Conservation (phyloP, 163 green algal species). For the Prototheca cutis region DNA sequence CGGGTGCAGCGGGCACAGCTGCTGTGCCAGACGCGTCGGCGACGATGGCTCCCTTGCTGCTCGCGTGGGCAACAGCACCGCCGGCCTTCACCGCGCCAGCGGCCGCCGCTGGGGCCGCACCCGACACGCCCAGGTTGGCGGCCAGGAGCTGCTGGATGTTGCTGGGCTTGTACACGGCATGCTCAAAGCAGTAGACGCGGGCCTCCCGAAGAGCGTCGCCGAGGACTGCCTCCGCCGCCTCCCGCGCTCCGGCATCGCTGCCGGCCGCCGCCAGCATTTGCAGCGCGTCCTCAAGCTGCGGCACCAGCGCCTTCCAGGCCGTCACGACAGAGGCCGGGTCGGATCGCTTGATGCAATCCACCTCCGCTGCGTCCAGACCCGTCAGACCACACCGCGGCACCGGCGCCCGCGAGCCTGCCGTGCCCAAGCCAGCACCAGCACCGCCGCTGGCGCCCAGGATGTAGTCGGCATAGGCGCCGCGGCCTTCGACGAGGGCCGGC, state of each 20-base stretch:
- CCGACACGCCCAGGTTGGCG: conserved; percentile 10
- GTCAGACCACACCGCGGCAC: neutral
- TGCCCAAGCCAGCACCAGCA: neutral
- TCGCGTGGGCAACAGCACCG: too few relatives aligned
- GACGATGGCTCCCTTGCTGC: too few relatives aligned
- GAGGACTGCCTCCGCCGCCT: neutral
- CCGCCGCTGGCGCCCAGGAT: too few relatives aligned
- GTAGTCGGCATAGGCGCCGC: too few relatives aligned
- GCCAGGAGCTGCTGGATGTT: conserved; percentile 22
- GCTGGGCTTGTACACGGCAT: conserved; percentile 9
- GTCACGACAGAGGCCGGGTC: neutral
- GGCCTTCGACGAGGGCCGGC: too few relatives aligned
- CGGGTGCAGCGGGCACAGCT: too few relatives aligned
- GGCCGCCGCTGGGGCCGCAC: too few relatives aligned
- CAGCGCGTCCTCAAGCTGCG: conserved; percentile 5
- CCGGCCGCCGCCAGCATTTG: neutral
- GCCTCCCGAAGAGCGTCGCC: neutral
- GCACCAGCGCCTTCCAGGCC: neutral
- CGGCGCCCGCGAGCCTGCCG: neutral
- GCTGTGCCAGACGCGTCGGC: too few relatives aligned
- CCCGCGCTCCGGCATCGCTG: neutral
- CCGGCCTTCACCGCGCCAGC: too few relatives aligned
- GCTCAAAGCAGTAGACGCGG: conserved; percentile 16
- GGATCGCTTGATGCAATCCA: neutral
- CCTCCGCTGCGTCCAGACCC: neutral